Conservation (phyloP, 768 basidiomycete genomes). For the Mycena polygramma region DNA sequence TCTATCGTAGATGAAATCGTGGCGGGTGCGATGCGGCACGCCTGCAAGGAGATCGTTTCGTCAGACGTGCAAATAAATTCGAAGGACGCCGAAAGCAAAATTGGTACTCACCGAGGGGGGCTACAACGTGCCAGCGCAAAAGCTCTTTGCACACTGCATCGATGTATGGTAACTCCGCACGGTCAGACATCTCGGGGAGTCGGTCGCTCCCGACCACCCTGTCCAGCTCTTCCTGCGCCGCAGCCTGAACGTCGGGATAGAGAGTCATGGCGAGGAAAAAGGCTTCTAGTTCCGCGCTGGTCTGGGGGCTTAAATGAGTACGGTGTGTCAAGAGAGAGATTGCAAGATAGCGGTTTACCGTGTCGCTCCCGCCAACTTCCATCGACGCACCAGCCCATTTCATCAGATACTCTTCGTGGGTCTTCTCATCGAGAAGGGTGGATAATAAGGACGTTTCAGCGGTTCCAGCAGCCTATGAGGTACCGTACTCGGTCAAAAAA, state of each 20-base stretch:
- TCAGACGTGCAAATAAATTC: neutral
- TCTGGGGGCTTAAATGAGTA: neutral
- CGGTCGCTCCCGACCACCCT: conserved; percentile 45
- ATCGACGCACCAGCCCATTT: conserved; percentile 23
- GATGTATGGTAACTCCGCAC: conserved; percentile 36
- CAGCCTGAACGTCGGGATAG: conserved; percentile 47
- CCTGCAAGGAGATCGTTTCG: neutral
- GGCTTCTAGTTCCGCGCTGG: conserved; percentile 3
- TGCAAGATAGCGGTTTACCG: conserved; percentile 3
- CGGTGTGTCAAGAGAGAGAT: too few species aligned
- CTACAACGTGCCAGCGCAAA: conserved; percentile 33
- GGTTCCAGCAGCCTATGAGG: neutral
- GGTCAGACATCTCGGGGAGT: conserved; percentile 39
- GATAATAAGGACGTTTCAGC: conserved; percentile 21
- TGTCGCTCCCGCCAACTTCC: conserved; percentile 22
- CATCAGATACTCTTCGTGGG: conserved; percentile 17
- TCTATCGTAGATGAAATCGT: conserved; percentile 24
- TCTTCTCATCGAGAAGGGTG: conserved; percentile 17
- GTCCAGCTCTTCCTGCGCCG: conserved; percentile 54
- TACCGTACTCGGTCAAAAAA: neutral
- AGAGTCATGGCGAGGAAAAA: conserved; percentile 40
- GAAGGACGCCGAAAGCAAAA: neutral
- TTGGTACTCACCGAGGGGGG: conserved; percentile 31
- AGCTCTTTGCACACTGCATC: conserved; percentile 40
- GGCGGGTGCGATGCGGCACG: conserved; percentile 19